phyloP scores from a whole-genome alignment of 1,284 basidiomycete genomes.

The Inonotus obliquus region DNA sequence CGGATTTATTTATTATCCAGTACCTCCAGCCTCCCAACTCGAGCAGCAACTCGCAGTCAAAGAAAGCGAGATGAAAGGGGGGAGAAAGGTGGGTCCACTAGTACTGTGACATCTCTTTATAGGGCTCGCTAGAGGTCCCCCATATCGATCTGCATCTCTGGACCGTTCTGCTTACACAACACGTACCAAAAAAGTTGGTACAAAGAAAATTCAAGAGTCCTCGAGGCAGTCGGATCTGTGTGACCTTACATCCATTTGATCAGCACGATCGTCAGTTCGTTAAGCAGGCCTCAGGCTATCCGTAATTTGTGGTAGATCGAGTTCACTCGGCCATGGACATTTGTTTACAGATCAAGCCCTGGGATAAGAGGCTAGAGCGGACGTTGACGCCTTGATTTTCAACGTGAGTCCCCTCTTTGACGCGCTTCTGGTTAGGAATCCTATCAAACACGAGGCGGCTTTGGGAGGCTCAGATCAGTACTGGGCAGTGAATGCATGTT shows the following conservation, averaged over 20 bases:
- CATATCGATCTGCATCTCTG: neutral
- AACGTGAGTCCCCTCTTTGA: no score
- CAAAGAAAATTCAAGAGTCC: neutral
- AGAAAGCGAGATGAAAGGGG: neutral
- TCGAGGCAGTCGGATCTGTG: slow-evolving; percentile 9
- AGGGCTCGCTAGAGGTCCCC: neutral
- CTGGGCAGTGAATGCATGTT: neutral
- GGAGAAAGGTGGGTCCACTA: neutral
- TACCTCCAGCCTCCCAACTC: neutral
- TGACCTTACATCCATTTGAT: neutral
- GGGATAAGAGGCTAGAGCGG: no score
- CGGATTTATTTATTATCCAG: neutral
- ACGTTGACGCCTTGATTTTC: no score
- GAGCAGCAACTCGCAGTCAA: neutral
- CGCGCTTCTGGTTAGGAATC: neutral
- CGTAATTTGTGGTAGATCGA: no score
- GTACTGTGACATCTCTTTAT: no score
- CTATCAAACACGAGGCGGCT: slow-evolving; percentile 4
- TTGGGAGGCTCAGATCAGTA: slow-evolving; percentile 1
- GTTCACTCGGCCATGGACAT: no score
- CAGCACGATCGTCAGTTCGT: neutral
- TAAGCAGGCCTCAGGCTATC: no score
- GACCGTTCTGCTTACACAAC: neutral
- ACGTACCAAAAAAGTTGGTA: neutral
- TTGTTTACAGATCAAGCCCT: no score